Conservation (phyloP, 2,329 filamentous ascomycete species). For the Lachnellula cervina region DNA sequence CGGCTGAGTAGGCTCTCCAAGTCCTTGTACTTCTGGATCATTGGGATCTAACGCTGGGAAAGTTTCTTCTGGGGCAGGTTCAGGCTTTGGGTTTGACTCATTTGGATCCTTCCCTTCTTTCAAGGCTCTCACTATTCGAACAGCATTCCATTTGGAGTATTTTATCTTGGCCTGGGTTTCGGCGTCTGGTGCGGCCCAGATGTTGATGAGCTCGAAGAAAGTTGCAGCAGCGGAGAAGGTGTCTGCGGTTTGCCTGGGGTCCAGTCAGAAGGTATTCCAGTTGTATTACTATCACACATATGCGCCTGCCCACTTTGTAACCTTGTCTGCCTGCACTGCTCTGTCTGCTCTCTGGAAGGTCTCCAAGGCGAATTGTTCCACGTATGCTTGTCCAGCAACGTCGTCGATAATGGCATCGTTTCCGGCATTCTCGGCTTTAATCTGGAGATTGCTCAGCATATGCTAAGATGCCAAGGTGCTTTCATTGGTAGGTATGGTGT, state of each 20-base stretch:
- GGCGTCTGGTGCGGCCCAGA: conserved; percentile 72
- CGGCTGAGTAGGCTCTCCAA: conserved; percentile 42
- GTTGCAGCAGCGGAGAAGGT: conserved; percentile 90
- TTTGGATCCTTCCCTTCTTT: conserved; percentile 92
- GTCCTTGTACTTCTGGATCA: conserved; percentile 59
- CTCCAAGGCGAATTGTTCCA: conserved; percentile 89
- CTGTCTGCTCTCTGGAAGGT: conserved; percentile 81
- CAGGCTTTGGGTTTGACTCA: conserved; percentile 71
- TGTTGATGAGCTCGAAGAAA: conserved; percentile 81
- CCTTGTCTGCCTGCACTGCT: conserved; percentile 75
- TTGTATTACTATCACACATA: neutral
- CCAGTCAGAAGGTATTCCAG: neutral
- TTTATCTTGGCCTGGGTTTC: conserved; percentile 85
- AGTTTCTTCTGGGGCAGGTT: conserved; percentile 43
- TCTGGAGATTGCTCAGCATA: conserved; percentile 37
- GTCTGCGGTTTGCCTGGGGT: conserved; percentile 75
- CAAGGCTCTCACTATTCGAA: conserved; percentile 84
- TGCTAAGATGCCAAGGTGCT: neutral
- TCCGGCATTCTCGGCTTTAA: conserved; percentile 65
- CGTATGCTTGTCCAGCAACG: conserved; percentile 78
- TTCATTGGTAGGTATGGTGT: conserved; percentile 34
- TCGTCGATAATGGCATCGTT: conserved; percentile 87
- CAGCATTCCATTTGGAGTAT: conserved; percentile 92
- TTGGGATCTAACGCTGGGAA: conserved; percentile 51
- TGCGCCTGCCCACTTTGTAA: conserved; percentile 65